Evolutionary conservation across 2,329 filamentous ascomycete species (phyloP), one percentile per base, ranked within the genome.

Genomic region (Fusarium miscanthi): DNA sequence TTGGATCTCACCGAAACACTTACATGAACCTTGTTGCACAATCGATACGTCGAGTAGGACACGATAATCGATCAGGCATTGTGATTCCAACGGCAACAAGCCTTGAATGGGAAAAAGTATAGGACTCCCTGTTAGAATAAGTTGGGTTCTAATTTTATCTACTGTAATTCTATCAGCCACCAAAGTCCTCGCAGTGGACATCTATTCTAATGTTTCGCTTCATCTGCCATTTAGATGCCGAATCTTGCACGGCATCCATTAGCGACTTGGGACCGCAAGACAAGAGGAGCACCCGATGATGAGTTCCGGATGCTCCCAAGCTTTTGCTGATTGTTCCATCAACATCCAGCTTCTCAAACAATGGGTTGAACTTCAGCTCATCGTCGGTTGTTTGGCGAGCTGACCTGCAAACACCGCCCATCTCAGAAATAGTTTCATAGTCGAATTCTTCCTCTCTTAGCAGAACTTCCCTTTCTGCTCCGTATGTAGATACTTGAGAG

Each of bases 111-210:
- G 8, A 41, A 41, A 23, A 6, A 10, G 7, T 21, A 27, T 21
- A 21, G 12, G 6, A 31, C 11, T 16, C 19, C 5, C 21, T 8
- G 19, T 23, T 0, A 23, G 2, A 42, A 16, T 8, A 23, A 21
- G 13, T 2, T 19, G 3, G 6, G 2, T 7, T 33, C 4, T 6
- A 16, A 9, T 2, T 33, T 7, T 45, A 16, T 45, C 0, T 4
- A 7, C 31, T 40, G 2, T 30, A 11, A 17, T 30, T n/a, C 11
- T 13, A 41, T 33, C 23, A 63, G 12, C 31, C 11, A 17, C 10
- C 17, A 16, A 63, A 63, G 23, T 49, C 59, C 11, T 63, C 52
- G 11, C 11, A 42, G 6, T 63, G 42, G 8, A 63, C 14, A 13
- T 58, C 59, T 49, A 63, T 42, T 23, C 19, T 41, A 17, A 40